Percentiles rank a stretch among this genome's conserved stretches.
These are phyloP conservation scores for Lenzites betulinus DNA, from an alignment of 768 basidiomycete genomes.

Conservation along the genomic window DNA sequence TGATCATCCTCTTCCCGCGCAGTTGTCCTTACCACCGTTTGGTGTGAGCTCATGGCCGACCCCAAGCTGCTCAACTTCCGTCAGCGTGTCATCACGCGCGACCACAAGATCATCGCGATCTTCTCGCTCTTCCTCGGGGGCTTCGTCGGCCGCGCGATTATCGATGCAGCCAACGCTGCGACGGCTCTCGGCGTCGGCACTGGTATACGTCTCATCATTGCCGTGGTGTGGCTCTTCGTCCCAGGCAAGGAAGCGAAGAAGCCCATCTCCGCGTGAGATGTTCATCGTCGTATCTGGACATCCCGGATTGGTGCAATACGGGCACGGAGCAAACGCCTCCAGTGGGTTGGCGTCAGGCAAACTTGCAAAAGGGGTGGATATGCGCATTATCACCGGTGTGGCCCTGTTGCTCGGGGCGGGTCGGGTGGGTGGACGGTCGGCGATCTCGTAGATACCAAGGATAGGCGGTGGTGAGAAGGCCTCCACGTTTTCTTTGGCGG, in stretches of 20 bases:
- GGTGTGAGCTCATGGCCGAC: constrained; percentile 87
- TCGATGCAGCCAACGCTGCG: constrained; percentile 60
- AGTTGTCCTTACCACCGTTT: constrained; percentile 86
- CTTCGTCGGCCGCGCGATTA: constrained; percentile 61
- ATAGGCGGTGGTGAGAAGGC: background rate
- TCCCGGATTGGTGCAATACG: too few species aligned
- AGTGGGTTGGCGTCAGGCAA: background rate
- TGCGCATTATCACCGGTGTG: background rate
- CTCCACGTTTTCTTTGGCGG: background rate
- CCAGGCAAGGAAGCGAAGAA: constrained; percentile 42
- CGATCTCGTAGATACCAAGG: background rate
- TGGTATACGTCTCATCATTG: constrained; percentile 61
- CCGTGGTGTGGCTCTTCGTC: constrained; percentile 67
- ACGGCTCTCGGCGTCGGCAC: constrained; percentile 67
- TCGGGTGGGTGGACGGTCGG: background rate
- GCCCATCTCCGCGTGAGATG: background rate
- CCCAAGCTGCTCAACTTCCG: constrained; percentile 67
- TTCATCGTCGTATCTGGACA: background rate
- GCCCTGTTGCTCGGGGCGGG: background rate
- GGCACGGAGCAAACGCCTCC: background rate
- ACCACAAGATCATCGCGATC: constrained; percentile 72
- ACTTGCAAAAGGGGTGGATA: background rate
- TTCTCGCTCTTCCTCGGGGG: constrained; percentile 74
- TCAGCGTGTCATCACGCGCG: constrained; percentile 57
- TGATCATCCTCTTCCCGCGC: constrained; percentile 2